phyloP scores from a whole-genome alignment of 1,139 yeast species.

The Lodderomyces jiufengensis region DNA sequence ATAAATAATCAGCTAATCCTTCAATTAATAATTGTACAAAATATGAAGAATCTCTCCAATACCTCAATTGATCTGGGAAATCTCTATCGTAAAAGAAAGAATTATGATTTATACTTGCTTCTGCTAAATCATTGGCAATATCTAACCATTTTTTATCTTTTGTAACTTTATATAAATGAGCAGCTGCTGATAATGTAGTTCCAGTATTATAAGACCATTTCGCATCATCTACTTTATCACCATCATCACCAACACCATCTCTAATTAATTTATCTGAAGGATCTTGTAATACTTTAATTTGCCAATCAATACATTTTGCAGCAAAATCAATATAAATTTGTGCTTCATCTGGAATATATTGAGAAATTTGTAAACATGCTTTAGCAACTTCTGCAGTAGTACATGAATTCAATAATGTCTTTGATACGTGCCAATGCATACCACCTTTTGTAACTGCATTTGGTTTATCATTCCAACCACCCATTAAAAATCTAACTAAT shows the following conservation, averaged over 20 bases:
- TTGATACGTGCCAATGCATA: conserved; percentile 62
- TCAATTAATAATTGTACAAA: conserved; percentile 64
- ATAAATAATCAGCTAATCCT: conserved; percentile 64
- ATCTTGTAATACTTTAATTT: conserved; percentile 50
- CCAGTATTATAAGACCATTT: conserved; percentile 76
- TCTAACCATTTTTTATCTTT: conserved; percentile 52
- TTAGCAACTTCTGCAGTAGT: conserved; percentile 72
- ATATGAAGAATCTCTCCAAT: conserved; percentile 64
- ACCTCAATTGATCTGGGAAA: conserved; percentile 52
- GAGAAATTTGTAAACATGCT: conserved; percentile 59
- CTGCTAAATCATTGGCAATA: conserved; percentile 57
- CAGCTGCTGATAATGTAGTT: conserved; percentile 55
- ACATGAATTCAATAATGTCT: conserved; percentile 60
- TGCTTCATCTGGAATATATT: conserved; percentile 47
- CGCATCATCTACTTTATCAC: conserved; percentile 42
- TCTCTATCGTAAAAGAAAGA: conserved; percentile 65
- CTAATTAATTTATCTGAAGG: conserved; percentile 52
- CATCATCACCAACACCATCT: conserved; percentile 59
- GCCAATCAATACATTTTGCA: conserved; percentile 52
- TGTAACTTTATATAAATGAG: conserved; percentile 51
- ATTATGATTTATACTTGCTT: conserved; percentile 54
- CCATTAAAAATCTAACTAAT: conserved; percentile 59
- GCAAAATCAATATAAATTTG: conserved; percentile 49
- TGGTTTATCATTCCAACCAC: conserved; percentile 56
- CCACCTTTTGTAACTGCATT: conserved; percentile 51